These are phyloP conservation scores for Aspergillus flavus DNA, from an alignment of 2,329 filamentous ascomycete species.

Conservation along the genomic window DNA sequence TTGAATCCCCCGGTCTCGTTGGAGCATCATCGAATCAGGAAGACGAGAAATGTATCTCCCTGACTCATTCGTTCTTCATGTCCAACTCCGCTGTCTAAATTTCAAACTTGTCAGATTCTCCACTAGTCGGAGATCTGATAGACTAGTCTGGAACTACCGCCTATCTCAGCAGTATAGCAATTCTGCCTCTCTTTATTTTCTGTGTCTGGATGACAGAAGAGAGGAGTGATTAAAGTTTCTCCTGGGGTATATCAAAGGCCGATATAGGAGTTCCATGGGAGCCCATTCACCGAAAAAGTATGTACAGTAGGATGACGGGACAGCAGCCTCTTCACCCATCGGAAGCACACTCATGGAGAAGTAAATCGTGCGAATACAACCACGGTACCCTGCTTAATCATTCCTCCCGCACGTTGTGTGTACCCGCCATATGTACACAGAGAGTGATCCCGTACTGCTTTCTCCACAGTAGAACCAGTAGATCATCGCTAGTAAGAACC, in stretches of 20 bases:
- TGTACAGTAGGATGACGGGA: background rate
- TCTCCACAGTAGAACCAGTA: conserved; percentile 5
- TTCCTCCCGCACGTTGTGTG: background rate
- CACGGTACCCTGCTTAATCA: background rate
- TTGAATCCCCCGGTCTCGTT: background rate
- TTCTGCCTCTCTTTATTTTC: background rate
- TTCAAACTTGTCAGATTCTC: background rate
- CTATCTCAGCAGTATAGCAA: background rate
- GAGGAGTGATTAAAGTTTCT: background rate
- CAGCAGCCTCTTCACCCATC: background rate
- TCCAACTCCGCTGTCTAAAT: background rate
- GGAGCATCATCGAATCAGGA: background rate
- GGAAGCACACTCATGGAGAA: background rate
- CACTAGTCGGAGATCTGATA: background rate
- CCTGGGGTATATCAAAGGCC: background rate
- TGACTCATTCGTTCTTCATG: background rate
- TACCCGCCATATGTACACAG: background rate
- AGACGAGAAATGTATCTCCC: background rate
- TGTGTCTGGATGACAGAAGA: background rate
- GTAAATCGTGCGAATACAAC: background rate
- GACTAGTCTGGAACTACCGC: background rate
- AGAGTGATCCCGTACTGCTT: conserved; percentile 1
- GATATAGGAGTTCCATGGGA: background rate
- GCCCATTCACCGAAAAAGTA: background rate
- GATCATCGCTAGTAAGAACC: conserved; percentile 6